Evolutionary conservation across 2,329 filamentous ascomycete species (phyloP), one percentile per base, ranked within the genome.

Genomic region (Colletotrichum melonis): DNA sequence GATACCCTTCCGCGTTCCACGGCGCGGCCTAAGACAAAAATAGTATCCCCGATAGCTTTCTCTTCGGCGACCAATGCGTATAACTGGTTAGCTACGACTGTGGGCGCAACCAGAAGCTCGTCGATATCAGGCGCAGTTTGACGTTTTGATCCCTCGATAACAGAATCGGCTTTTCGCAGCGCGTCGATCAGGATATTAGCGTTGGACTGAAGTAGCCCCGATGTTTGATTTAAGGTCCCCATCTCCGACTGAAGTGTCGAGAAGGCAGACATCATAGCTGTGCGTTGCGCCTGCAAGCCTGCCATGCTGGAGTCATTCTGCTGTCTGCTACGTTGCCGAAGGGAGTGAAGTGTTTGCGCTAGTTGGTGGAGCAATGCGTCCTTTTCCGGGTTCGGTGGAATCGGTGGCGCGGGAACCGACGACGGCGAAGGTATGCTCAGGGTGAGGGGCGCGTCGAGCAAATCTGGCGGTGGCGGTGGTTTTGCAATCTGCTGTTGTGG

Each of bases 321-420:
- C 30, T 89, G 83, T 59, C 93, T 89, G 66, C 91, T 92, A 60
- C 89, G 88, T 74, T 92, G 90, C 19, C 95, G 91, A 75, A 94
- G 92, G 52, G 89, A 85, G 67, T 91, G 87, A 3, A 98, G 86
- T 0, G 92, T 90, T 69, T 89, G 86, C 46, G 92, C 95, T 35
- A 98, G 89, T 57, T 95, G 93, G 66, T 89, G 89, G 3, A 98
- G 88, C 19, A 98, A 89, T 24, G 93, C 92, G 81, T 98, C 95
- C 81, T 98, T 98, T 83, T 98, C 95, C 0, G 97, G 97, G 78
- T 99, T 99, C 0, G 95, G 95, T 0, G 97, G 96, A 38, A 98
- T 95, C 0, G 96, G 95, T 0, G 97, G 96, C 1, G 95, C 91
- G 6, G 92, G 88, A 8, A 91, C 80, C 26, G 88, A 84, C 0